Evolutionary conservation across 2,329 filamentous ascomycete genomes (phyloP), one percentile per base, ranked within the genome.

Genomic region (Aureobasidium leucospermi): DNA sequence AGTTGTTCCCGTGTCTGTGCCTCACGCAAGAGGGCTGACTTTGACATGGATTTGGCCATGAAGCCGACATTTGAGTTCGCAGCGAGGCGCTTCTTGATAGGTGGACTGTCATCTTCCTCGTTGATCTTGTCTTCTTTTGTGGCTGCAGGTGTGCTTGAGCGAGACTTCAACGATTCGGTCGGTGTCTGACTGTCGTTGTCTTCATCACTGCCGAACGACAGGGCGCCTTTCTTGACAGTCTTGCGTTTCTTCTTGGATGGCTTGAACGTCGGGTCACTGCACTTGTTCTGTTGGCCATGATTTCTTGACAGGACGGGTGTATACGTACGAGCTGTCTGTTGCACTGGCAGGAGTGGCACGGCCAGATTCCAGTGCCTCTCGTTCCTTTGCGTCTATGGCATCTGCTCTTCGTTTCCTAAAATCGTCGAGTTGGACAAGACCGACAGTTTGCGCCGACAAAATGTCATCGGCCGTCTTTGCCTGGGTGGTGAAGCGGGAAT

Each of bases 401-500:
- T 96, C 90, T 66, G 91, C 92, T 73, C 93, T 90, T 61, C 94
- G 86, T 77, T 99, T 97, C 74, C 93, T 90, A 73, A 96, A 97
- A 71, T 97, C 94, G 65, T 89, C 90, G 45, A 96, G 85, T 60
- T 89, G 85, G 57, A 97, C 93, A 2, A 99, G 85, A 42, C 94
- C 94, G 65, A 96, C 91, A 0, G 90, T 96, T 69, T 90, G 86
- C 58, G 85, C 89, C 62, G 93, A 93, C 49, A 96, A 81, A 13
- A 90, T 80, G 69, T 96, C 87, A 72, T 93, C 85, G 1, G 89
- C 88, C 1, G 88, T 88, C 65, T 87, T 81, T 63, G 85, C 86
- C 69, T 92, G 88, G 43, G 86, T 80, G 1, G 86, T 86, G 74
- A 96, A 96, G 63, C 87, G 85, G n/a, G 65, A 49, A 38, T 63